phyloP scores from a whole-genome alignment of 169 alveolate species.

The Toxoplasma gondii region DNA sequence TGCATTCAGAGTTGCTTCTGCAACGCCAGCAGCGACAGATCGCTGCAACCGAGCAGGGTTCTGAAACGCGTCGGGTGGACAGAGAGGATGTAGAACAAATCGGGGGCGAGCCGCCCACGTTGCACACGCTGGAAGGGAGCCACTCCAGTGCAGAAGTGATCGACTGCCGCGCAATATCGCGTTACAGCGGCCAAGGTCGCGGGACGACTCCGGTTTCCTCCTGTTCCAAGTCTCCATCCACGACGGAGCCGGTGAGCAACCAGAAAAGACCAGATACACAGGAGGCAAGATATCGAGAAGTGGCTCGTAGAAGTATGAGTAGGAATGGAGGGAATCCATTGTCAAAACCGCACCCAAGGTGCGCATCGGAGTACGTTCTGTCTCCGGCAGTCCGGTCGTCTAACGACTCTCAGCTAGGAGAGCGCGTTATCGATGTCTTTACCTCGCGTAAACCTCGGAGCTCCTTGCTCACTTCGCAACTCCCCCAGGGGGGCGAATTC shows the following conservation, averaged over 20 bases:
- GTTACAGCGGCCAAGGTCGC: background rate
- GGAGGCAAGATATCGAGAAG: no score
- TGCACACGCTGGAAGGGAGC: background rate
- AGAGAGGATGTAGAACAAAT: no score
- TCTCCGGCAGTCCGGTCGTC: background rate
- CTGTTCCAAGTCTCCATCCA: background rate
- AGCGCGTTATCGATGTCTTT: background rate
- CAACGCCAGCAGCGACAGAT: conserved; percentile 21
- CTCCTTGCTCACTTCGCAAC: background rate
- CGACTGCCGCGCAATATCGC: background rate
- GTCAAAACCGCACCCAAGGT: background rate
- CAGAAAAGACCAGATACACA: background rate
- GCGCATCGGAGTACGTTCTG: background rate
- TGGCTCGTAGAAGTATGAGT: no score
- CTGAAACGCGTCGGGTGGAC: background rate
- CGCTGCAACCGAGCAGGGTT: background rate
- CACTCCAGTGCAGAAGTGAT: background rate
- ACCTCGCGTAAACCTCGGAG: background rate
- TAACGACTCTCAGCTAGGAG: background rate
- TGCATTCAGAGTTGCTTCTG: background rate
- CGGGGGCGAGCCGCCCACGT: background rate
- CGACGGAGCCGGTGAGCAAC: background rate
- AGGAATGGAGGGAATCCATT: no score
- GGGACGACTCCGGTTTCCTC: no score
- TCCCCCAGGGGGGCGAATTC: background rate